phyloP scores from a whole-genome alignment of 768 basidiomycete species.

The Leccinum rimulosum region DNA sequence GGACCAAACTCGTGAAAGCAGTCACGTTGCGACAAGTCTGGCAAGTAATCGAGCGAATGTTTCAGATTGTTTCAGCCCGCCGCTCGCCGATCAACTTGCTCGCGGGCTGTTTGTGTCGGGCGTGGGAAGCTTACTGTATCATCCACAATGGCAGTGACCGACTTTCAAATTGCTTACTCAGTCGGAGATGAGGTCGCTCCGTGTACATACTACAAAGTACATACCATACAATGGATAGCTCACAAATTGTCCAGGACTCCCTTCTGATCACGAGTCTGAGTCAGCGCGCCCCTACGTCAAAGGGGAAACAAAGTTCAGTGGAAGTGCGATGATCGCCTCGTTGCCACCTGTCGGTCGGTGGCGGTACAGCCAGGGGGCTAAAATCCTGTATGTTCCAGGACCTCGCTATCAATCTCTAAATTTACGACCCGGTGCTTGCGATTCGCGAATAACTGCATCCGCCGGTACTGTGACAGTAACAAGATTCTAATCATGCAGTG shows the following conservation, averaged over 20 bases:
- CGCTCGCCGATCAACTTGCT: no score
- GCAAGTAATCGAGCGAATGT: not conserved
- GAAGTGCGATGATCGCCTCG: not conserved
- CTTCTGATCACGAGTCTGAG: not conserved
- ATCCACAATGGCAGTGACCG: no score
- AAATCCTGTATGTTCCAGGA: not conserved
- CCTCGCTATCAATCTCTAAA: not conserved
- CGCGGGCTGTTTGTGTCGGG: not conserved
- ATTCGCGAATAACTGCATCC: not conserved
- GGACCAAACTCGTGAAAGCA: not conserved
- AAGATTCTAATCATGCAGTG: no score
- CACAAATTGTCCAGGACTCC: not conserved
- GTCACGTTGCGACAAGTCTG: not conserved
- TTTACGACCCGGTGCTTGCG: not conserved
- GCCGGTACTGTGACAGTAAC: no score
- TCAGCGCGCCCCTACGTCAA: not conserved
- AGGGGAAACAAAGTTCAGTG: not conserved
- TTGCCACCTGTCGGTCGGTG: not conserved
- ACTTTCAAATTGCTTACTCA: no score
- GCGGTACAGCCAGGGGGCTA: no score
- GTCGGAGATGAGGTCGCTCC: no score
- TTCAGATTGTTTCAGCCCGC: not conserved
- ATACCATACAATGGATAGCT: not conserved
- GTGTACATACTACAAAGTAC: no score
- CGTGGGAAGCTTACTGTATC: not conserved